phyloP scores from a whole-genome alignment of 1,284 basidiomycete genomes.

The Microbotryum lychnidis-dioicae region DNA sequence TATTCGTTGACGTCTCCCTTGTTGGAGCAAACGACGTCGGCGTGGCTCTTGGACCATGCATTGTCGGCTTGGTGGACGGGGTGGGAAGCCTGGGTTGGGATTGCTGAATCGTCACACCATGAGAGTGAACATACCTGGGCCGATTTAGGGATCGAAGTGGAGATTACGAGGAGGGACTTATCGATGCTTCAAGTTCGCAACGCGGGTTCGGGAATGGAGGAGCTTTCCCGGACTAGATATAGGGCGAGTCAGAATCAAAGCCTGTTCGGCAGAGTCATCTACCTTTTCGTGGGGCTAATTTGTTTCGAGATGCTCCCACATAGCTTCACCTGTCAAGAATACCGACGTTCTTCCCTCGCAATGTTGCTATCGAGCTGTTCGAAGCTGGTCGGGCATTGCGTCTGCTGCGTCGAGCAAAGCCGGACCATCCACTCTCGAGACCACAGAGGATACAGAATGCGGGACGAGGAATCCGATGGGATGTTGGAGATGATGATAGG shows the following conservation, averaged over 20 bases:
- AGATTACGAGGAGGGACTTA: neutral
- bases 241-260: neutral
- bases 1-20: constrained; percentile 4
- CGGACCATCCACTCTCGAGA: constrained; percentile 1
- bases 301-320: too few species aligned
- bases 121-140: neutral
- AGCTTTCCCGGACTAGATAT: neutral
- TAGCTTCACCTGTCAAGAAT: neutral
- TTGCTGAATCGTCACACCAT: neutral
- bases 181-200: neutral
- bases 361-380: constrained; percentile 7
- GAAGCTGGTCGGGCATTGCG: constrained; percentile 6
- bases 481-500: neutral
- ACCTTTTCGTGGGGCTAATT: neutral
- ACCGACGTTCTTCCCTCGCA: constrained; percentile 1
- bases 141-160: constrained; percentile 4
- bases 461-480: constrained; percentile 1
- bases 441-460: neutral
- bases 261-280: too few species aligned
- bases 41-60: constrained; percentile 4
- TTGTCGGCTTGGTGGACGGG: neutral
- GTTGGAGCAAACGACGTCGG: neutral
- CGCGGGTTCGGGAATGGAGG: neutral
- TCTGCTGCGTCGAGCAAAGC: neutral
- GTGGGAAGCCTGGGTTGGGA: constrained; percentile 3